These are phyloP conservation scores for Glarea lozoyensis DNA, from an alignment of 495 filamentous ascomycete genomes.

Conservation along the genomic window DNA sequence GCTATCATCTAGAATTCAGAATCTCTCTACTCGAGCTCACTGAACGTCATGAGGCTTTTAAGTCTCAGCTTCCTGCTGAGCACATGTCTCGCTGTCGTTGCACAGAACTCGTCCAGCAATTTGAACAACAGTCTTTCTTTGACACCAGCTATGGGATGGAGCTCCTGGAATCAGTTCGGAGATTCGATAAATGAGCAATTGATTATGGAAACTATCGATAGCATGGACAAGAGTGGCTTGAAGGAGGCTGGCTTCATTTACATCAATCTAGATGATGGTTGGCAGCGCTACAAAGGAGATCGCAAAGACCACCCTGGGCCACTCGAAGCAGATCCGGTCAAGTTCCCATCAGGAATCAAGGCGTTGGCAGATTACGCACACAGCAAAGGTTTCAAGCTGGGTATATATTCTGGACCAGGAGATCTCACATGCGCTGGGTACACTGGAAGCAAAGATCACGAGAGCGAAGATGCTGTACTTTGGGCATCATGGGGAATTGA, in stretches of 20 bases:
- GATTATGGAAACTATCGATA: not conserved
- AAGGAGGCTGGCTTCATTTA: not conserved
- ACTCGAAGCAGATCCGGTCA: constrained; percentile 42
- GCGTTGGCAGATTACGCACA: constrained; percentile 48
- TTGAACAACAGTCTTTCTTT: not conserved
- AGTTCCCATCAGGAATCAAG: constrained; percentile 53
- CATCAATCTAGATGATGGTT: not conserved
- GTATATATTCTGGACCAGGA: constrained; percentile 55
- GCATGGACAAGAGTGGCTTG: not conserved
- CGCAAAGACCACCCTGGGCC: constrained; percentile 28
- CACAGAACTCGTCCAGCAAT: too few species aligned
- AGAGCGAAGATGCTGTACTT: constrained; percentile 48
- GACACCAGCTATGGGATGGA: not conserved
- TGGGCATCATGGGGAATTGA: constrained; percentile 59
- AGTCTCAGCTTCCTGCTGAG: too few species aligned
- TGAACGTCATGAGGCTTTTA: too few species aligned
- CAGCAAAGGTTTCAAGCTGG: constrained; percentile 49
- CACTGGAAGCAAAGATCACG: constrained; percentile 49
- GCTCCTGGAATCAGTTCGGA: not conserved
- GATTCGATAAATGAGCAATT: not conserved
- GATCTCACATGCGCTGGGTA: constrained; percentile 53
- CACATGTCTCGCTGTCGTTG: too few species aligned
- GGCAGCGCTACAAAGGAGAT: constrained; percentile 23
- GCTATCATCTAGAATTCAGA: too few species aligned
- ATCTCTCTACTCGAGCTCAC: too few species aligned